Base-by-base conservation (phyloP, 2,329 filamentous ascomycete species). In the Ophiostoma triangulosporum region DNA sequence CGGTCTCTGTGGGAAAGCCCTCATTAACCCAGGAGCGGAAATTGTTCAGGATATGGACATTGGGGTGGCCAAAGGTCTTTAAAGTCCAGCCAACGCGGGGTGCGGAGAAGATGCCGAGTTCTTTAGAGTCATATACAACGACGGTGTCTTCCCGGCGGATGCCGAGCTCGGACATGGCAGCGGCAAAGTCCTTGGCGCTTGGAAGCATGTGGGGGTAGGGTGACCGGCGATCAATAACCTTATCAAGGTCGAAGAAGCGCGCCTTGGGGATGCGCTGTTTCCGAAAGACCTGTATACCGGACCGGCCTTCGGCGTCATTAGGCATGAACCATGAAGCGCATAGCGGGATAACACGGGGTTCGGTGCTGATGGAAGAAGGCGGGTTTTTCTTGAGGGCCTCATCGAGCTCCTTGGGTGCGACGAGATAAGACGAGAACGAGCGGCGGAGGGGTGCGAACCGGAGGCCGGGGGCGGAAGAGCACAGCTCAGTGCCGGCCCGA, bases 191-290 rank as follows among this genome's bases (percentile, higher is more conserved):
- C 63, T 86, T 81, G 35, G 86, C 75, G 7, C 78, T 83, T 3
- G 93, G 93, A 3, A 98, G 80, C 93, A 98, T 98, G 67, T 98
- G 93, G 7, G 93, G 91, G 66, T 95, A 97, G 1, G 88, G 86
- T 53, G 86, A 95, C 61, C 81, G 80, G 59, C 83, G 82, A 69
- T 98, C 90, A 63, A 93, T 88, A 65, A 95, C 79, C 62, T 82
- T 88, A 69, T 98, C 93, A 52, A 98, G 77, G 68, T 98, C 90
- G 68, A 98, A 98, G 78, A 97, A 98, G 31, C 89, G 86, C 1
- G 93, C 85, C 63, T 84, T 83, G 22, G 90, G 91, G 58, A 98
- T 93, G 62, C 88, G 87, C 64, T 83, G 80, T 65, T 88, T 78
- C 60, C 82, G 79, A 73, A 91, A 98, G 43, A 84, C 81, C 59